Base-by-base conservation (phyloP, 2,329 filamentous ascomycete species). In the Xylariaceae sp. region DNA sequence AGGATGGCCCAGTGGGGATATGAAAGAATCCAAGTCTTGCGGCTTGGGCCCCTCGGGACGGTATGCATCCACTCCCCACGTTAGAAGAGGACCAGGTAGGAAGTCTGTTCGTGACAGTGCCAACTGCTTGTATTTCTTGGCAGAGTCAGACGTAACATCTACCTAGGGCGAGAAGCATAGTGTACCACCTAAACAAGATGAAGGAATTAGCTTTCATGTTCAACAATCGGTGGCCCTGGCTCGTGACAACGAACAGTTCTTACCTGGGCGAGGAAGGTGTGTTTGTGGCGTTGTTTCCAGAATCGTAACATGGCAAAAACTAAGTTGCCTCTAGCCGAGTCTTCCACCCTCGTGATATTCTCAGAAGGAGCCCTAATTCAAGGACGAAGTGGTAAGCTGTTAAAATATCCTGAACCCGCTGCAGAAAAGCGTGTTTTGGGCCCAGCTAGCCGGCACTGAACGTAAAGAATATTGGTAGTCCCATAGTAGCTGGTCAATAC, bases 31-130 rank as follows among this genome's bases (percentile, higher is more conserved):
- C 10, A 23, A 41, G 4, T 64, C 57, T 2, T 35, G 15, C 15
- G 50, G 36, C 9, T 58, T 20, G 9, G 51, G 16, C 7, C 43
- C 52, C 4, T 23, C 39, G 3, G 59, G 64, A 1, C 50, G 32
- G 21, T 63, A 67, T 3, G 57, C 54, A 5, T 59, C 43, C 30
- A 50, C 57, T 5, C 62, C 65, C 60, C 64, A 67, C 18, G 63
- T 45, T 6, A 67, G 48, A 15, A 67, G 49, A 4, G 57, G 43
- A 18, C 37, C 48, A 15, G 39, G 24, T 11, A 66, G 39, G 8
- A 55, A 20, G 32, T 67, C 65, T 6, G 26, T n/a, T 6, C 37
- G 27, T 13, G 49, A 26, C 21, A 15, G 49, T 35, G n/a, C 16
- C 6, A 26, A 54, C 10, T 32, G 29, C 27, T 43, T 48, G 16